phyloP scores from a whole-genome alignment of 2,329 filamentous ascomycete species.

The Xylaria sp. region DNA sequence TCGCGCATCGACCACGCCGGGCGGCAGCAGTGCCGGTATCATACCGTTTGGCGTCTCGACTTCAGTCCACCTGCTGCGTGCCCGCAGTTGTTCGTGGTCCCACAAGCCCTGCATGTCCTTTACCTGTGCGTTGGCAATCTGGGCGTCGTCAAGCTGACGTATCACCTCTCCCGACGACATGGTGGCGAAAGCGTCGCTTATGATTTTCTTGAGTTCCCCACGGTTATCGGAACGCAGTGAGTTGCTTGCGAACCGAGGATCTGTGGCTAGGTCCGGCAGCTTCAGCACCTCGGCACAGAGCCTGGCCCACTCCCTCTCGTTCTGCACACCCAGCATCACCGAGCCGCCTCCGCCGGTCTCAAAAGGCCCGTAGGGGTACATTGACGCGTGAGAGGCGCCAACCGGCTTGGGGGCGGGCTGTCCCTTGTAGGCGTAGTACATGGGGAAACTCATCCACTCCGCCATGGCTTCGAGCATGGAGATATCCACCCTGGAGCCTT shows the following conservation, averaged over 20 bases:
- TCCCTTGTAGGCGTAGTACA: slow-evolving; percentile 58
- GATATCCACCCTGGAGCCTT: slow-evolving; percentile 57
- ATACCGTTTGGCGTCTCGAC: slow-evolving; percentile 53
- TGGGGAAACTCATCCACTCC: slow-evolving; percentile 64
- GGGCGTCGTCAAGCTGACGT: slow-evolving; percentile 50
- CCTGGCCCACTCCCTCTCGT: slow-evolving; percentile 60
- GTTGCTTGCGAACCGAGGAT: not conserved
- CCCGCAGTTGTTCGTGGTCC: slow-evolving; percentile 58
- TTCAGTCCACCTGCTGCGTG: slow-evolving; percentile 57
- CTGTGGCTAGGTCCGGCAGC: slow-evolving; percentile 35
- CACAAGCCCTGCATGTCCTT: slow-evolving; percentile 61
- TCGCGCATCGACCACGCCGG: slow-evolving; percentile 47
- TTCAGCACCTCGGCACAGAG: slow-evolving; percentile 55
- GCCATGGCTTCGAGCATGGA: slow-evolving; percentile 64
- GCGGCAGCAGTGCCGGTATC: slow-evolving; percentile 56
- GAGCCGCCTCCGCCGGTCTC: slow-evolving; percentile 52
- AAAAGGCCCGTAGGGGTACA: slow-evolving; percentile 64
- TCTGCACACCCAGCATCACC: slow-evolving; percentile 63
- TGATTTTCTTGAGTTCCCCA: slow-evolving; percentile 51
- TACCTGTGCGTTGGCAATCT: slow-evolving; percentile 61
- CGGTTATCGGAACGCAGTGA: slow-evolving; percentile 52
- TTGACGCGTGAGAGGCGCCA: slow-evolving; percentile 58
- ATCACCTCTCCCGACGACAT: slow-evolving; percentile 49
- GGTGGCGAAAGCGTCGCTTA: slow-evolving; percentile 48
- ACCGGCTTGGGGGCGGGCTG: slow-evolving; percentile 50